phyloP scores from a whole-genome alignment of 768 basidiomycete species.

The Termitomyces heimii region DNA sequence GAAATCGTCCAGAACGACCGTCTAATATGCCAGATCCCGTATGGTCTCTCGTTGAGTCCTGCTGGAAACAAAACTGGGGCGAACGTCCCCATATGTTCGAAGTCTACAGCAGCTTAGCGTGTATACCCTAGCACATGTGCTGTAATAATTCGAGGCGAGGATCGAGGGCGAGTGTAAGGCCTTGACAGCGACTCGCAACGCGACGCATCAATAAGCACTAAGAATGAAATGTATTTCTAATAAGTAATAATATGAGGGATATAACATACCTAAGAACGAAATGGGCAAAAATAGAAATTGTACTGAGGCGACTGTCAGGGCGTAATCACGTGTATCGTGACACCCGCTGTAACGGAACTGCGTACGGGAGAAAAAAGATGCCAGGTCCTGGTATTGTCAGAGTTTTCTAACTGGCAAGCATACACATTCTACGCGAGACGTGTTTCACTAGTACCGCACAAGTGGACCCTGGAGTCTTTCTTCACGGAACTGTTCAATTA shows the following conservation, averaged over 20 bases:
- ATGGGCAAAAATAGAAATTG: no score
- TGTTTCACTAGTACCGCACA: background rate
- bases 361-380: background rate
- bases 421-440: background rate
- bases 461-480: background rate
- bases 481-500: background rate
- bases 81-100: constrained; percentile 1
- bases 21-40: constrained; percentile 1
- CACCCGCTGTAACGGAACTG: no score
- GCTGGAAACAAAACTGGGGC: constrained; percentile 1
- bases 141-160: no score
- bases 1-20: constrained; percentile 3
- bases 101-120: constrained; percentile 7
- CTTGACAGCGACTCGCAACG: no score
- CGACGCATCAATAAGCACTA: no score
- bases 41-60: constrained; percentile 2
- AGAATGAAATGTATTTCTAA: no score
- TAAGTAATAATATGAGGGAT: no score
- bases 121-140: constrained; percentile 2
- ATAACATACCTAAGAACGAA: no score
- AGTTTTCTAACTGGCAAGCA: background rate
- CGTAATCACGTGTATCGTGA: no score
- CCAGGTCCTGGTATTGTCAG: background rate
- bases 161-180: no score
- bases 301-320: no score